Evolutionary conservation across 768 basidiomycete genomes (phyloP), one percentile per base, ranked within the genome.

Genomic region (Gyrodon lividus): DNA sequence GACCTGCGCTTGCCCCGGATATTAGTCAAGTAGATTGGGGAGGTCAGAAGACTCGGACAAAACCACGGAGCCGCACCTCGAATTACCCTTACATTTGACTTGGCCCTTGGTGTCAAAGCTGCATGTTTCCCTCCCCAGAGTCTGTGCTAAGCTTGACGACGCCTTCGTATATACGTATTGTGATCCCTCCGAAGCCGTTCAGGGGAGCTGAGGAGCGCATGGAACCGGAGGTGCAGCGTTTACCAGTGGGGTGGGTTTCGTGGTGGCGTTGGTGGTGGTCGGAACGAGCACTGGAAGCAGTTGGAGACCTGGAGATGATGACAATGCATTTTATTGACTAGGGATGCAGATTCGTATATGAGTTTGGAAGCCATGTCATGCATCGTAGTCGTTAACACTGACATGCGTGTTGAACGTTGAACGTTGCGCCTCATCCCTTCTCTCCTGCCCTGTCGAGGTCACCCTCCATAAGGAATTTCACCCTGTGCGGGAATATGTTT

Each of bases 221-320:
- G 60, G 66, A 81, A 63, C 54, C 66, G 49, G 63, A 73, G 70
- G 62, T 85, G 62, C 75, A 80, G 86, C 62, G 71, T 80, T 83
- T 70, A 75, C 65, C 71, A 86, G 75, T 63, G 86, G 70, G 19
- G 51, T 63, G 2, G 83, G 77, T 4, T 76, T 84, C 55, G 74
- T 86, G 37, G 79, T 72, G 33, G 71, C 77, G 19, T 57, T 86
- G 51, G 56, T 82, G 46, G 62, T 80, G n/a, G 60, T 56, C 28
- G 59, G 48, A 14, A 17, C 40, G 19, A 26, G 45, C 0, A 20
- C 26, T 34, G 38, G 7, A 31, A 40, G 38, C 10, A 42, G 50
- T 30, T 30, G 10, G 30, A 30, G 12, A 30, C 10, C 30, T 10
- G 1, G 5, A 14, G 31, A 14, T 12, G 31, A 31, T 2, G 10